A percentile compares a stretch with the other conserved stretches of the same genome.
Conservation (phyloP, 345 rosid genomes). For the Bretschneidera sinensis region DNA sequence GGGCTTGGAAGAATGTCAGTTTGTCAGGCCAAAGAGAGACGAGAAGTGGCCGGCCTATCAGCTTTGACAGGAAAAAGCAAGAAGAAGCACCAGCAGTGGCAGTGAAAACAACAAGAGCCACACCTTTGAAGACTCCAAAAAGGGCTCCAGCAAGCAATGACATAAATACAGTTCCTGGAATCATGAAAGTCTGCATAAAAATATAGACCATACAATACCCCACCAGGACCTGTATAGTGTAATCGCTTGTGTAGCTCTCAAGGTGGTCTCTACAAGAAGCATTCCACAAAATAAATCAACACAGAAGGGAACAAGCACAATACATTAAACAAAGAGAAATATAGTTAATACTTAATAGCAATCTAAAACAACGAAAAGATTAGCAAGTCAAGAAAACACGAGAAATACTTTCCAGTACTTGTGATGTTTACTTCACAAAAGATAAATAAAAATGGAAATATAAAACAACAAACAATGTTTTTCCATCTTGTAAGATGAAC, state of each 20-base stretch:
- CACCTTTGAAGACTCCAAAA: conserved; percentile 83
- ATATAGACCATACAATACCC: conserved; percentile 79
- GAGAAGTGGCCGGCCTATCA: conserved; percentile 79
- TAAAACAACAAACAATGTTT: too few relatives aligned
- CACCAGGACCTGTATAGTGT: conserved; percentile 72
- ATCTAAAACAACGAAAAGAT: not conserved
- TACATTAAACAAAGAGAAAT: not conserved
- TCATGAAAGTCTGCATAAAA: conserved; percentile 96
- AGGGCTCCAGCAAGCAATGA: conserved; percentile 93
- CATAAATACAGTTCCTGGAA: conserved; percentile 92
- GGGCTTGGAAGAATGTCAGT: conserved; percentile 77
- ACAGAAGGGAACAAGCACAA: not conserved
- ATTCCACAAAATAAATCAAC: conserved; percentile 2
- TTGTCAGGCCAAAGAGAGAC: conserved; percentile 89
- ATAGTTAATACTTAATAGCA: not conserved
- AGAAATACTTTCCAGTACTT: not conserved
- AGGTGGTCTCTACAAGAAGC: conserved; percentile 64
- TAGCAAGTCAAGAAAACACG: too few relatives aligned
- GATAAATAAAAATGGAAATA: too few relatives aligned
- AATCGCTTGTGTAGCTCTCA: conserved; percentile 83
- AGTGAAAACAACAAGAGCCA: conserved; percentile 73
- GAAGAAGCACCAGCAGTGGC: conserved; percentile 99
- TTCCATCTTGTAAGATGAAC: too few relatives aligned
- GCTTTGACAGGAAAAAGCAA: conserved; percentile 78
- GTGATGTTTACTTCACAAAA: not conserved